Evolutionary conservation across 805 yeast genomes (phyloP).

Genomic region (Tanozyma kutaoensis): DNA sequence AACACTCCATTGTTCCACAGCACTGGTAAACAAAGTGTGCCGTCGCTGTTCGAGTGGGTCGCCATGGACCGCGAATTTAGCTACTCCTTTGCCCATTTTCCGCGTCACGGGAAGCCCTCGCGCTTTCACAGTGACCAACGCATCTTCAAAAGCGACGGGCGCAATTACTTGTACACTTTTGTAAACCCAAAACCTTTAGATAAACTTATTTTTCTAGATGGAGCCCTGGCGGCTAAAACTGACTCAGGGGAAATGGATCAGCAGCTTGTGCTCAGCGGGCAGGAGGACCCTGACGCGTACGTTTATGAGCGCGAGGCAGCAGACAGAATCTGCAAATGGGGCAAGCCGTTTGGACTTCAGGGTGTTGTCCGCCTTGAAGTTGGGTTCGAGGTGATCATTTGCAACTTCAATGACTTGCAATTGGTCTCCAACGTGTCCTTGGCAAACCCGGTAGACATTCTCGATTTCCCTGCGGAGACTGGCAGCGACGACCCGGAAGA

Average conservation of each 20-base stretch:
- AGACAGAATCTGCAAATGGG: conserved; percentile 42
- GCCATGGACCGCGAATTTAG: conserved; percentile 56
- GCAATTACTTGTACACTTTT: conserved; percentile 27
- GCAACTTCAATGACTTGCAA: conserved; percentile 42
- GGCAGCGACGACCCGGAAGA: not conserved
- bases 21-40: conserved; percentile 30
- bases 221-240: conserved; percentile 56
- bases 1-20: conserved; percentile 49
- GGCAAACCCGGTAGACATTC: conserved; percentile 17
- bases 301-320: conserved; percentile 33
- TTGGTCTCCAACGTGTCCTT: conserved; percentile 33
- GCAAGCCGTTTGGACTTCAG: conserved; percentile 37
- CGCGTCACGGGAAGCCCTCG: too few species aligned
- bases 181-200: conserved; percentile 32
- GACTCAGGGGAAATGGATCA: conserved; percentile 49
- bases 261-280: conserved; percentile 10
- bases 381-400: conserved; percentile 49
- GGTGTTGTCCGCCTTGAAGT: conserved; percentile 46
- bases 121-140: too few species aligned
- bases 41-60: conserved; percentile 42
- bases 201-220: conserved; percentile 42
- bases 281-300: conserved; percentile 8
- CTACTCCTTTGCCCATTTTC: conserved; percentile 28
- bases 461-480: conserved; percentile 21
- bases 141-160: too few species aligned